A percentile compares a stretch with the other conserved stretches of the same genome.
Evolutionary conservation across 495 filamentous ascomycete species (phyloP).

Genomic region (Penicillium canescens): DNA sequence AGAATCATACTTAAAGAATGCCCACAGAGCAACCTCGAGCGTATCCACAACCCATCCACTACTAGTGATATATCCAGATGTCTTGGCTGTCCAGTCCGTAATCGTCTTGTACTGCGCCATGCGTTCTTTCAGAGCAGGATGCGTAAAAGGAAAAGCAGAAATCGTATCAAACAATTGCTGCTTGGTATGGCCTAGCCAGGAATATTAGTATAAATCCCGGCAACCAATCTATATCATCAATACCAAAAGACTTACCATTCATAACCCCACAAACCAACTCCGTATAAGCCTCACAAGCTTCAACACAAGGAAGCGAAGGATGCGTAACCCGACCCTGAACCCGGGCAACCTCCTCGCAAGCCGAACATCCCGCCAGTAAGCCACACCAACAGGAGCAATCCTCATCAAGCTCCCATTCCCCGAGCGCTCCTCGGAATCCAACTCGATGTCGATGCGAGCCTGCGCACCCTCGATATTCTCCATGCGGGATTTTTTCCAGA

Average conservation of each 20-base stretch:
- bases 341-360: slow-evolving; percentile 28
- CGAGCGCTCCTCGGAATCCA: slow-evolving; percentile 18
- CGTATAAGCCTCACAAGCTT: slow-evolving; percentile 45
- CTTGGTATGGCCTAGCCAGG: slow-evolving; percentile 19
- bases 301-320: slow-evolving; percentile 37
- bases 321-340: slow-evolving; percentile 37
- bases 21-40: slow-evolving; percentile 48
- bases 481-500: slow-evolving; percentile 27
- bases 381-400: slow-evolving; percentile 38
- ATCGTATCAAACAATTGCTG: slow-evolving; percentile 14
- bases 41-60: slow-evolving; percentile 50
- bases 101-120: slow-evolving; percentile 20
- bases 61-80: slow-evolving; percentile 24
- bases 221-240: background rate
- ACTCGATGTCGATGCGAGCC: slow-evolving; percentile 3
- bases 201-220: background rate
- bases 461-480: slow-evolving; percentile 9
- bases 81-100: slow-evolving; percentile 17
- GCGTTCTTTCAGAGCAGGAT: slow-evolving; percentile 17
- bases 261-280: slow-evolving; percentile 25
- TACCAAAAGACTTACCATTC: slow-evolving; percentile 17
- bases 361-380: slow-evolving; percentile 19
- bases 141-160: slow-evolving; percentile 18
- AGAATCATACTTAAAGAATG: slow-evolving; percentile 38
- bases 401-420: slow-evolving; percentile 53